Evolutionary conservation across 73 alveolate species (phyloP), one percentile per base, ranked within the genome.

Genomic region (Blepharisma stoltei): DNA sequence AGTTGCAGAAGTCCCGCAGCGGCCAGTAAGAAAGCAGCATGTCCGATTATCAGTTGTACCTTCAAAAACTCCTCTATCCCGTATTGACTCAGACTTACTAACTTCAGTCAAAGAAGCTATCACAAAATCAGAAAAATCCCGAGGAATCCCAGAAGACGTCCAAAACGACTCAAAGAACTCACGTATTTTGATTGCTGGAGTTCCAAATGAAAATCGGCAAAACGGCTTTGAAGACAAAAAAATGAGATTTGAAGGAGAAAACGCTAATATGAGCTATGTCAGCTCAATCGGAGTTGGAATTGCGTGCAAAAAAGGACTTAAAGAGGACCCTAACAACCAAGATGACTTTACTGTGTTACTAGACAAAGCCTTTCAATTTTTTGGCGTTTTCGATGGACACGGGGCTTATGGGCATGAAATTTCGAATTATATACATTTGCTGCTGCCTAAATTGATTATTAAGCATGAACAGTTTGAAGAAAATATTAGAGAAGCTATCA

Each of bases 341-440:
- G 67, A 52, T 20, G 67, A 52, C 67, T 52, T 52, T 52, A n/a
- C 23, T 1, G 23, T 52, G 0, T 52, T 52, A 32, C 41, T 32
- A 32, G 41, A 32, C 41, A 32, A 32, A 11, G 70, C 76, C 46
- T 71, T 48, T 73, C 76, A 82, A 44, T 68, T 83, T 25, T 83
- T 67, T 52, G 87, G 83, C 20, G 81, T 83, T 50, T 78, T 68
- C 46, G 90, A 83, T 78, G 90, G 90, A 9, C 90, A 83, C 50
- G 90, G 88, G 4, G 68, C 85, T 20, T 52, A 75, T 6, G 90
- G 88, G 54, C 90, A 83, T 78, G 75, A 70, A 25, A 60, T 83
- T 44, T 78, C 87, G 80, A 41, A 83, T 54, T 83, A 52, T 53
- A 76, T 81, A 32, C 65, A 69, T n/a, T 53, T 67, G 47, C 71